Base-by-base conservation (phyloP, 805 yeast species). In the Novakomyces olei region DNA sequence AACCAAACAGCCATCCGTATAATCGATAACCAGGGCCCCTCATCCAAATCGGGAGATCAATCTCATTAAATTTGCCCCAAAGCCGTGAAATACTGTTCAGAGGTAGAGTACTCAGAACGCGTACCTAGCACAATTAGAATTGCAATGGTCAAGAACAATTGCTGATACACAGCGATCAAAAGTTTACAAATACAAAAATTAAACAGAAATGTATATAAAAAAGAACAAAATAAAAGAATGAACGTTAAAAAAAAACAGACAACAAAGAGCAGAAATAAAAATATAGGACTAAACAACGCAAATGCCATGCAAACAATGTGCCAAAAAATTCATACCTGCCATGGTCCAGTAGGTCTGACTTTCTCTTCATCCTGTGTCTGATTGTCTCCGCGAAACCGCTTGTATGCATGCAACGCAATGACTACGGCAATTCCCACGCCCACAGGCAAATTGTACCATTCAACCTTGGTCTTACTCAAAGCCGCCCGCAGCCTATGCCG, bases 31-130 rank as follows among this genome's bases (percentile, higher is more conserved):
- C 72, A 15, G 91, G 88, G 7, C 63, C 69, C 44, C 99, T 65
- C 38, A 85, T 45, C 91, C 94, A 80, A 17, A 71, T 62, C 0
- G 99, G 99, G 39, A 88, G 59, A 29, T 69, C 72, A 29, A 83
- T 62, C 35, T 72, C 71, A 49, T 88, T 88, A 36, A 88, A 65
- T 44, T 68, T 70, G 20, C 99, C 99, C 99, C 99, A 88, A 29
- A 85, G 54, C 39, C 99, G 66, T 1, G 95, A 81, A 22, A 81
- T 60, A 1, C 93, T 77, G 48, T 83, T 80, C 48, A 88, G 63
- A 1, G 99, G 99, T 30, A 88, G 59, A 5, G 33, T 19, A n/a
- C 33, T 30, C 19, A 30, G 25, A 5, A 30, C 20, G 19, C 24
- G 24, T n/a, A 14, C 33, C 26, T 30, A 27, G 25, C 32, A 36